Percentiles rank a stretch among this genome's conserved stretches.
Evolutionary conservation across 805 yeast species (phyloP).

Genomic region (Candida nonsorbophila): DNA sequence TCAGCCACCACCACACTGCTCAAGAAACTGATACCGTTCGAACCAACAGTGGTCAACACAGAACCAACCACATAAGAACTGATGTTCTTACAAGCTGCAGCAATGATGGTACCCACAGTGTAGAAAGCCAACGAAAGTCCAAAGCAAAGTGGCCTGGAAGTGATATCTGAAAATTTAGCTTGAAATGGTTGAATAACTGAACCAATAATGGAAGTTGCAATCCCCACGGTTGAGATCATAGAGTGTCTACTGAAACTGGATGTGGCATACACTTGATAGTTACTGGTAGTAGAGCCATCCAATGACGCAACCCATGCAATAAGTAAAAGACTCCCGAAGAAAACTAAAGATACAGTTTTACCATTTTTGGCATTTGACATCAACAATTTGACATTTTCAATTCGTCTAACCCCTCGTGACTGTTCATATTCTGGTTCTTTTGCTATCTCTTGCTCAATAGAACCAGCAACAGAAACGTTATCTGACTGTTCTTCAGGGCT

Average conservation of each 20-base stretch:
- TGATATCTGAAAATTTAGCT: constrained; percentile 18
- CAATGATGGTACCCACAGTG: constrained; percentile 17
- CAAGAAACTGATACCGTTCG: constrained; percentile 14
- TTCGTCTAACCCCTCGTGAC: constrained; percentile 16
- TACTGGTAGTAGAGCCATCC: constrained; percentile 23
- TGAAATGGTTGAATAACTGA: constrained; percentile 17
- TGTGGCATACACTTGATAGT: constrained; percentile 28
- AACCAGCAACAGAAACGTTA: no score
- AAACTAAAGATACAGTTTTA: constrained; percentile 7
- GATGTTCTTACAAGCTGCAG: constrained; percentile 14
- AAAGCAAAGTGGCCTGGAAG: constrained; percentile 18
- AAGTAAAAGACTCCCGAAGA: constrained; percentile 11
- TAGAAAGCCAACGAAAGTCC: constrained; percentile 12
- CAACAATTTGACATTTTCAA: constrained; percentile 14
- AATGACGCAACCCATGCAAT: constrained; percentile 24
- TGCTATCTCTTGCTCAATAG: no score
- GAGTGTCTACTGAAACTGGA: constrained; percentile 16
- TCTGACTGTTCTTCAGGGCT: no score
- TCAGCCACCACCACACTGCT: constrained; percentile 16
- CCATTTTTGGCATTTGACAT: constrained; percentile 7
- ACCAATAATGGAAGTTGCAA: constrained; percentile 17
- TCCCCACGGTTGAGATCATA: constrained; percentile 15
- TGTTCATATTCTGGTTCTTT: constrained; percentile 6
- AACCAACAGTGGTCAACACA: constrained; percentile 15
- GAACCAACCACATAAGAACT: constrained; percentile 19